Conservation (phyloP, 2,329 filamentous ascomycete genomes). For the Gaeumannomyces tritici region DNA sequence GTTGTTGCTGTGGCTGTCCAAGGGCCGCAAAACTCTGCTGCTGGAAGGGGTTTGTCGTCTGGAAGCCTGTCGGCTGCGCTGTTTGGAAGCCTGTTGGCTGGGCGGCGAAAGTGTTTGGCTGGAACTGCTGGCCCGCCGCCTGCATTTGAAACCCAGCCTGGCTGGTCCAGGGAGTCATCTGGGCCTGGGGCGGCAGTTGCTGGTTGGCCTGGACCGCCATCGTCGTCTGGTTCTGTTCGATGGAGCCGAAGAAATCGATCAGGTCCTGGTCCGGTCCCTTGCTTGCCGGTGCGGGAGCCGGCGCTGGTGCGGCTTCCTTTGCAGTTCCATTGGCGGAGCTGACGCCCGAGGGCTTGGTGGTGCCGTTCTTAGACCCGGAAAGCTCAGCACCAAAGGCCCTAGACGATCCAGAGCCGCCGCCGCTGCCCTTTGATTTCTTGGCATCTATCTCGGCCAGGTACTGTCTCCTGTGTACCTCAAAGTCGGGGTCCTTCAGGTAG, state of each 20-base stretch:
- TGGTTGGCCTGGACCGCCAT: slow-evolving; percentile 40
- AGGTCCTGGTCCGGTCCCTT: slow-evolving; percentile 67
- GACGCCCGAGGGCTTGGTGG: slow-evolving; percentile 31
- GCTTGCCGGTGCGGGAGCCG: slow-evolving; percentile 31
- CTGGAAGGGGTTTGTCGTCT: slow-evolving; percentile 31
- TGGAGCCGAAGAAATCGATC: slow-evolving; percentile 92
- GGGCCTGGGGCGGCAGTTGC: slow-evolving; percentile 16
- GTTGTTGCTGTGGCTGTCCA: slow-evolving; percentile 11
- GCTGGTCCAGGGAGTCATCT: slow-evolving; percentile 27
- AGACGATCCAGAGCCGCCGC: slow-evolving; percentile 11
- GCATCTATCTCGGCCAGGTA: slow-evolving; percentile 83
- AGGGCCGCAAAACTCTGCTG: slow-evolving; percentile 23
- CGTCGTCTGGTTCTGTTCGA: slow-evolving; percentile 77
- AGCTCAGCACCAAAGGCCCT: slow-evolving; percentile 26
- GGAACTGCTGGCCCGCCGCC: slow-evolving; percentile 24
- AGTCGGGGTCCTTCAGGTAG: slow-evolving; percentile 89
- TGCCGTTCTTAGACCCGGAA: slow-evolving; percentile 22
- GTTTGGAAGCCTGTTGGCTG: slow-evolving; percentile 30
- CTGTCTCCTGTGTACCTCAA: slow-evolving; percentile 85
- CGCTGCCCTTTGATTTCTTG: slow-evolving; percentile 37
- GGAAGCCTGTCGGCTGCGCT: slow-evolving; percentile 29
- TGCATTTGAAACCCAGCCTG: slow-evolving; percentile 26
- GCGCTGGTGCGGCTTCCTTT: slow-evolving; percentile 14
- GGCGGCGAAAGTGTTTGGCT: slow-evolving; percentile 28
- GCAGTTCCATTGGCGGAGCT: slow-evolving; percentile 24